A percentile compares a stretch with the other conserved stretches of the same genome.
Conservation (phyloP, 768 basidiomycete genomes). For the Lactifluus rugatus region DNA sequence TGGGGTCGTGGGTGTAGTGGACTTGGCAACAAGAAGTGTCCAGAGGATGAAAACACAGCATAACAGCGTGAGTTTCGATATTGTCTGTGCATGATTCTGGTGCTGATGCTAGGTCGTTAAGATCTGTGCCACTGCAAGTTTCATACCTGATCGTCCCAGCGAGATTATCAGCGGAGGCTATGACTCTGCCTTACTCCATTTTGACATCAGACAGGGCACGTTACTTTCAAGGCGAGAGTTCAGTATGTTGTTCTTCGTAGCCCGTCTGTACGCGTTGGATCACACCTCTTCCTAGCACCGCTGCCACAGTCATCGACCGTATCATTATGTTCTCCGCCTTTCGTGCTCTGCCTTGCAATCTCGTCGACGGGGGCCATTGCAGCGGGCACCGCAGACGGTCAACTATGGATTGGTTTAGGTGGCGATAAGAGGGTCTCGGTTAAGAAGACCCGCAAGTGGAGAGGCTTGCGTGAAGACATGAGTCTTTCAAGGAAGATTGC, state of each 20-base stretch:
- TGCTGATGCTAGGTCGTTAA: constrained; percentile 25
- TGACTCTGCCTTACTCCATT: constrained; percentile 59
- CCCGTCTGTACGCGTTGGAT: constrained; percentile 9
- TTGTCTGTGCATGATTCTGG: not conserved
- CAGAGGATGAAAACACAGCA: constrained; percentile 53
- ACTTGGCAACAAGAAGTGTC: constrained; percentile 41
- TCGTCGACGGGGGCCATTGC: constrained; percentile 52
- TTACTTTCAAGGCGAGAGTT: constrained; percentile 51
- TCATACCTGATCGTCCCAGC: constrained; percentile 58
- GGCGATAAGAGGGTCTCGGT: constrained; percentile 41
- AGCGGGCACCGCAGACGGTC: constrained; percentile 69
- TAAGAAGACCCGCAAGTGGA: constrained; percentile 60
- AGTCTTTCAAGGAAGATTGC: constrained; percentile 43
- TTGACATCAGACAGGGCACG: constrained; percentile 48
- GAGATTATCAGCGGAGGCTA: constrained; percentile 76
- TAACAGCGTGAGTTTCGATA: constrained; percentile 39
- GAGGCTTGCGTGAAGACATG: constrained; percentile 46
- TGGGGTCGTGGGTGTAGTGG: constrained; percentile 57
- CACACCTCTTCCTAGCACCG: constrained; percentile 26
- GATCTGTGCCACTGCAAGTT: constrained; percentile 63
- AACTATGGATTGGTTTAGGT: constrained; percentile 56
- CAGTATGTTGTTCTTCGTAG: constrained; percentile 31
- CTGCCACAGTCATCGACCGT: constrained; percentile 37
- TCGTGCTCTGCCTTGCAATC: constrained; percentile 54
- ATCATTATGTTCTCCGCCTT: constrained; percentile 65